Evolutionary conservation across 176 grass and related monocot species (phyloP).

Genomic region (Rhynchospora breviuscula): DNA sequence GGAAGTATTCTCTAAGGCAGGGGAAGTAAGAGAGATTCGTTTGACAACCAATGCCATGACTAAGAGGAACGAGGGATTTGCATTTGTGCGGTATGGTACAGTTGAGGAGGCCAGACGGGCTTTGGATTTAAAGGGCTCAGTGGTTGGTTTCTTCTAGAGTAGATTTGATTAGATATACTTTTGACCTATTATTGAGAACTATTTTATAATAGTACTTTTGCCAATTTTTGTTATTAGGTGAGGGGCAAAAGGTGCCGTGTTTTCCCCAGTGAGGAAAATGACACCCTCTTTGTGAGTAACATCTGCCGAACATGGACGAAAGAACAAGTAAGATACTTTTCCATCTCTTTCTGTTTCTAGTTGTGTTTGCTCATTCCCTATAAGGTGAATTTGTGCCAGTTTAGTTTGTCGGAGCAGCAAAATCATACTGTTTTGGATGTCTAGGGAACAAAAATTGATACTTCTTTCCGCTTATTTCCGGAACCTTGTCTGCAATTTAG

Average conservation of each 20-base stretch:
- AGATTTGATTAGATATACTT: not conserved
- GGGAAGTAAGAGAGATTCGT: constrained; percentile 22
- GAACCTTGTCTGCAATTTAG: not conserved
- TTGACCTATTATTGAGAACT: not conserved
- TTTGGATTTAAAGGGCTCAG: constrained; percentile 22
- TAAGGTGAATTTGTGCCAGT: not conserved
- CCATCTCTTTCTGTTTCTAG: not conserved
- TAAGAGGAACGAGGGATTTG: constrained; percentile 26
- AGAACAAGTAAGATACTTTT: constrained; percentile 17
- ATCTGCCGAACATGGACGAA: constrained; percentile 29
- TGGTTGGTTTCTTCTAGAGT: constrained; percentile 15
- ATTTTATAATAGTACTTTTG: not conserved
- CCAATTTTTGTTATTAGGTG: constrained; percentile 8
- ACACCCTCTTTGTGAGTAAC: constrained; percentile 28
- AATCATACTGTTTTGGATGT: not conserved
- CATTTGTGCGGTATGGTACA: constrained; percentile 26
- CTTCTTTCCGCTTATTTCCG: not conserved
- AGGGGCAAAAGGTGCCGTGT: constrained; percentile 24
- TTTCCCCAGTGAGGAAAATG: constrained; percentile 26
- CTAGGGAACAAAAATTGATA: not conserved
- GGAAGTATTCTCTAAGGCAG: constrained; percentile 11
- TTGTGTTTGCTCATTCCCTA: not conserved
- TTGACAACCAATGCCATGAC: constrained; percentile 22
- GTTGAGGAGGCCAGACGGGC: constrained; percentile 25
- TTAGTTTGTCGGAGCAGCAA: not conserved